Percentiles rank a stretch among this genome's conserved stretches.
phyloP scores from a whole-genome alignment of 331 rosid genomes.

The Dryas integrifolia region DNA sequence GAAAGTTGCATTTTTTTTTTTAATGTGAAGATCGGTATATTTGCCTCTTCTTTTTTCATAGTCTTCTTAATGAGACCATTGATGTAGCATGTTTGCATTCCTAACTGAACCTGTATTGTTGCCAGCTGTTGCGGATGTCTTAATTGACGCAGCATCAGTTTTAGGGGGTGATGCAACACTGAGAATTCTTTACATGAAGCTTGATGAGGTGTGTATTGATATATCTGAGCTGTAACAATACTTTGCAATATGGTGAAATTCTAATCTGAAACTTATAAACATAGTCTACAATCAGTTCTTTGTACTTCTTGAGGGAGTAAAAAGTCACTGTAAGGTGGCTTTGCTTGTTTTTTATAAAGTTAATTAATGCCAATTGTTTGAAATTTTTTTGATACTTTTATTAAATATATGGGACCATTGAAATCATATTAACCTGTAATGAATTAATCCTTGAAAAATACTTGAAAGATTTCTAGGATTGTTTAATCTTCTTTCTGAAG shows the following conservation, averaged over 20 bases:
- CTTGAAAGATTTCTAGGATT: not conserved
- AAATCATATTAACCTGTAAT: not conserved
- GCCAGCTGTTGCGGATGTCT: slow-evolving; percentile 97
- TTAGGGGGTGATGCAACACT: slow-evolving; percentile 89
- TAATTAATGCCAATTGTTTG: not conserved
- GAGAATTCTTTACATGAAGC: slow-evolving; percentile 77
- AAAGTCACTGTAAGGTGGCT: too few species aligned
- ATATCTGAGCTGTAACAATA: slow-evolving; percentile 11
- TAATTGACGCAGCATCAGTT: slow-evolving; percentile 92
- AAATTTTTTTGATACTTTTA: not conserved
- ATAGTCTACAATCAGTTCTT: too few species aligned
- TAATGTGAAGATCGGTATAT: not conserved
- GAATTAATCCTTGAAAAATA: not conserved
- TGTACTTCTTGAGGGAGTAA: too few species aligned
- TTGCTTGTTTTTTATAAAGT: not conserved
- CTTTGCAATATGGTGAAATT: slow-evolving; percentile 2
- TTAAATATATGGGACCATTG: not conserved
- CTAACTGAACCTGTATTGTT: slow-evolving; percentile 39
- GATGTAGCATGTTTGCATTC: slow-evolving; percentile 20
- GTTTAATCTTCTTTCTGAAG: not conserved
- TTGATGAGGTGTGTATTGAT: slow-evolving; percentile 70
- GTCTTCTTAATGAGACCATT: slow-evolving; percentile 22
- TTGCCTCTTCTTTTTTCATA: not conserved
- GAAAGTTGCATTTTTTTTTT: slow-evolving; percentile 10
- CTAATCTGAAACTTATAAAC: not conserved